Percentiles rank a stretch among this genome's conserved stretches.
These are phyloP conservation scores for Exophiala dermatitidis DNA, from an alignment of 2,329 filamentous ascomycete species.

Conservation along the genomic window DNA sequence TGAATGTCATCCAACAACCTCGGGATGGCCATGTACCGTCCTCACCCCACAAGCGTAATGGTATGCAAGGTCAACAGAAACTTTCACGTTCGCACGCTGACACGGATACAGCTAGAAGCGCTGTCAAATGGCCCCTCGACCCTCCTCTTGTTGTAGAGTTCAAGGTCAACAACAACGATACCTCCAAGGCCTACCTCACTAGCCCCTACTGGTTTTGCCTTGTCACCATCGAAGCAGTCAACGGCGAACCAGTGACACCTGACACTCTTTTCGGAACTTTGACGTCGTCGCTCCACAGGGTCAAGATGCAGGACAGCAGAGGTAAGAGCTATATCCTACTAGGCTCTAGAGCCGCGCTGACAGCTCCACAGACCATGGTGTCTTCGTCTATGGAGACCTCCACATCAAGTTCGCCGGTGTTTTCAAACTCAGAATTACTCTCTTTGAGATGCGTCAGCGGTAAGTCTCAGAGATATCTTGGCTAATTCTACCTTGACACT, in stretches of 20 bases:
- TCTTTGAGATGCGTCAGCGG: constrained; percentile 58
- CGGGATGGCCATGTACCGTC: neutral
- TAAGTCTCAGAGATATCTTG: neutral
- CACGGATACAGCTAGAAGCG: neutral
- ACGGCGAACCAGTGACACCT: constrained; percentile 16
- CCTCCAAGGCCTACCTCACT: constrained; percentile 3
- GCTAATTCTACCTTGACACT: neutral
- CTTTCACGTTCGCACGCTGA: neutral
- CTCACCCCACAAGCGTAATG: neutral
- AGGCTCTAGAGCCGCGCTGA: neutral
- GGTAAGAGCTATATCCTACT: neutral
- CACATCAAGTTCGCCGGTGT: constrained; percentile 68
- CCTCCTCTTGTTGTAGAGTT: constrained; percentile 10
- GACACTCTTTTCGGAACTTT: constrained; percentile 33
- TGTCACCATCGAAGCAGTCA: constrained; percentile 1
- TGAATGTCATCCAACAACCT: constrained; percentile 7
- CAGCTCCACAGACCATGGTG: constrained; percentile 58
- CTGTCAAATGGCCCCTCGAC: constrained; percentile 8
- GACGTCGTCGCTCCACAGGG: constrained; percentile 10
- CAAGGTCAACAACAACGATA: constrained; percentile 1
- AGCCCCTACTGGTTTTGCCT: constrained; percentile 10
- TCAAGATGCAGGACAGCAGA: constrained; percentile 6
- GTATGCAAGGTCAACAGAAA: neutral
- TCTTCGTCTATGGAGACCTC: constrained; percentile 86
- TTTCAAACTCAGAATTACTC: constrained; percentile 66